phyloP scores from a whole-genome alignment of 495 filamentous ascomycete species.

The Lasiosphaeria miniovina region DNA sequence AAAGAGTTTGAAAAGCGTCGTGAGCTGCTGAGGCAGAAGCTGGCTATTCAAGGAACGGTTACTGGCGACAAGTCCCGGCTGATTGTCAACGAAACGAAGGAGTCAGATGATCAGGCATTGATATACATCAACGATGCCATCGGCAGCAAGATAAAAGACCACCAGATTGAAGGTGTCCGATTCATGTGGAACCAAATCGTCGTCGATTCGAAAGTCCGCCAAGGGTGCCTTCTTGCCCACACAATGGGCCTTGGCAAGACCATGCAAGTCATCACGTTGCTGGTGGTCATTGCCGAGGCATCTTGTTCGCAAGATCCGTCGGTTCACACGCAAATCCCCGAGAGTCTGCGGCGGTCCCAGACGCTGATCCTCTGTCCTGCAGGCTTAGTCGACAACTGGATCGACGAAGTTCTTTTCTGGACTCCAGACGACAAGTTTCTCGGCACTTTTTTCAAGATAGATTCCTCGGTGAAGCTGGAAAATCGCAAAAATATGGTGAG shows the following conservation, averaged over 20 bases:
- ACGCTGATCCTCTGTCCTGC: conserved; percentile 76
- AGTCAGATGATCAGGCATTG: conserved; percentile 48
- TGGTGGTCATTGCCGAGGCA: conserved; percentile 69
- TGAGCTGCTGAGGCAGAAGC: conserved; percentile 41
- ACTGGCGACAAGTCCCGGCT: conserved; percentile 48
- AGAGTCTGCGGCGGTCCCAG: conserved; percentile 55
- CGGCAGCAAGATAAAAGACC: conserved; percentile 49
- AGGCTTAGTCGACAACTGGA: conserved; percentile 76
- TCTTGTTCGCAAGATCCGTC: conserved; percentile 53
- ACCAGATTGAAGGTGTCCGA: conserved; percentile 66
- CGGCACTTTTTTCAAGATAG: conserved; percentile 52
- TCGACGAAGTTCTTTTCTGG: conserved; percentile 73
- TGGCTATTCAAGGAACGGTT: conserved; percentile 37
- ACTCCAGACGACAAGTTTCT: conserved; percentile 46
- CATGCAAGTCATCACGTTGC: conserved; percentile 80
- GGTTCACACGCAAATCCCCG: conserved; percentile 64
- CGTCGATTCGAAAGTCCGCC: conserved; percentile 43
- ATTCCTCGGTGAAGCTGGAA: conserved; percentile 19
- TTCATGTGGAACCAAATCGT: conserved; percentile 90
- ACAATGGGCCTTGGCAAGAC: conserved; percentile 96
- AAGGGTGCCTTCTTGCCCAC: conserved; percentile 84
- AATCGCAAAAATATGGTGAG: conserved; percentile 46
- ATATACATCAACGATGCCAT: conserved; percentile 51
- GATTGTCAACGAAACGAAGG: conserved; percentile 69
- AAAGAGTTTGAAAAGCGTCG: conserved; percentile 49